Evolutionary conservation across 768 basidiomycete species (phyloP).

Genomic region (Tricholoma sp.): DNA sequence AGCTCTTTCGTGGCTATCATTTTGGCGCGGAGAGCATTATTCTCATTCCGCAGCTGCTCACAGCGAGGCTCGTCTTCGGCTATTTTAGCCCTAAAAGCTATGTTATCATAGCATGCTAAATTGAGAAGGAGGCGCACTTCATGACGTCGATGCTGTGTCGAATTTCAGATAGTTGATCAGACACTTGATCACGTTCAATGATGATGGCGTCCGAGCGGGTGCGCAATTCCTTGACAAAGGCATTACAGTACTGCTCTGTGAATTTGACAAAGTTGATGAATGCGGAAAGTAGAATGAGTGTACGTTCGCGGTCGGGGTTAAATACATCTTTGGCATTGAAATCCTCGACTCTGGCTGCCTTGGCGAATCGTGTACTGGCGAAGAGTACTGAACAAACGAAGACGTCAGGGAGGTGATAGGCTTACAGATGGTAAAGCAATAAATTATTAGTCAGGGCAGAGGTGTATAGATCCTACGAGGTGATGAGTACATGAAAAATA

Average conservation of each 20-base stretch:
- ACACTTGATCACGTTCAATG: constrained; percentile 56
- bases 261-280: constrained; percentile 95
- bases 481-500: background rate
- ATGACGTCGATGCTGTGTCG: constrained; percentile 48
- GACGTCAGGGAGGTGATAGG: background rate
- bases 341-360: constrained; percentile 67
- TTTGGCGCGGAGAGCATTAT: constrained; percentile 52
- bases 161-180: constrained; percentile 41
- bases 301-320: constrained; percentile 69
- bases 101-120: background rate
- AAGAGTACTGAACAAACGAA: background rate
- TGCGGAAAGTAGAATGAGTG: constrained; percentile 71
- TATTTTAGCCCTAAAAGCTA: constrained; percentile 45
- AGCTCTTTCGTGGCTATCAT: constrained; percentile 68
- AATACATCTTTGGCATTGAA: constrained; percentile 74
- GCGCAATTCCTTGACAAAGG: constrained; percentile 57
- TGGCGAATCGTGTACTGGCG: constrained; percentile 60
- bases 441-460: constrained; percentile 57
- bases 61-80: constrained; percentile 68
- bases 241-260: constrained; percentile 62
- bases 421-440: constrained; percentile 67
- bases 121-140: constrained; percentile 39
- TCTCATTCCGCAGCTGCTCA: constrained; percentile 54
- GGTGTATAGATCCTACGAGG: constrained; percentile 57
- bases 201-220: constrained; percentile 52